Base-by-base conservation (phyloP, 371 early-diverging fungal species). In the Chytridiales sp. region DNA sequence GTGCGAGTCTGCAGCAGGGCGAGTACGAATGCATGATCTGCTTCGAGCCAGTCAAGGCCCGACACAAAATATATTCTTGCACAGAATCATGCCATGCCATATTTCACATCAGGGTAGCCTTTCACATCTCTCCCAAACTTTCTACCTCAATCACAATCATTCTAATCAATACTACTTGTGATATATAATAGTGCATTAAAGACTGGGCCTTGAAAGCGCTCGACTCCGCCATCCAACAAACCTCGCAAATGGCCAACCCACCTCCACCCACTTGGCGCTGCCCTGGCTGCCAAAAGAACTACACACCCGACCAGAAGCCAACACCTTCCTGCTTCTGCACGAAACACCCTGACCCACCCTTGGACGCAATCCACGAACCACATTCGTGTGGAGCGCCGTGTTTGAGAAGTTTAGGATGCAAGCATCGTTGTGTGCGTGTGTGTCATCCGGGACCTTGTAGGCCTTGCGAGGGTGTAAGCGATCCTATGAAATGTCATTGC, bases 1-100 rank as follows among this genome's bases (percentile, higher is more conserved):
- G 82, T 1, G 74, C 79, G n/a, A 84, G 81, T 31, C 73, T 94
- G 38, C 77, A 74, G 22, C 80, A 74, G 5, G 78, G 84, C 4
- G 68, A 84, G 0, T 92, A 93, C 69, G 95, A 97, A 54, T 96
- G 97, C 72, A 91, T 94, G 94, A 85, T 95, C 29, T 96, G 97
- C 75, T 92, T 88, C 81, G 95, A 95, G 67, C 66, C 70, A 17
- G 79, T 96, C 32, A 78, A 81, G 36, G 78, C 78, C 6, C 79
- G 79, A 0, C 83, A 91, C 64, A 75, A 69, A 36, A 82, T 85
- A 2, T 96, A 95, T 94, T 81, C 79, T 47, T 96, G 97, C 75
- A 78, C 83, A 68, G 73, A 77, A 24, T 40, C 47, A 26, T 96
- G 97, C 73, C 93, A 87, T 86, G 91, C 90, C 21, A 85, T 90